These are phyloP conservation scores for Quambalaria eucalypti DNA, from an alignment of 1,284 basidiomycete species.

Conservation along the genomic window DNA sequence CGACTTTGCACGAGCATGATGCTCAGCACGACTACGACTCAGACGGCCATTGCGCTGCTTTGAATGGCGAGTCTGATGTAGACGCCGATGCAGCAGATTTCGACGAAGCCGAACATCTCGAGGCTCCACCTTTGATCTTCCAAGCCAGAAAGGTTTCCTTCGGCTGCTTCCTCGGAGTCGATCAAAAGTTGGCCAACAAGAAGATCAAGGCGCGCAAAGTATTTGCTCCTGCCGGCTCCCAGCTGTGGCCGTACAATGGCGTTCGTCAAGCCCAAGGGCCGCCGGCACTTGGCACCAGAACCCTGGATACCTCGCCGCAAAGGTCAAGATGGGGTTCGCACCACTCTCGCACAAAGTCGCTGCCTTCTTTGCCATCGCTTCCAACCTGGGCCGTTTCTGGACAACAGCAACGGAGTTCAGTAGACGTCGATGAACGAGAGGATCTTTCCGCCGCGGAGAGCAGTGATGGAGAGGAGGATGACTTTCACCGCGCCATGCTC, in stretches of 20 bases:
- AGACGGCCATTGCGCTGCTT: neutral
- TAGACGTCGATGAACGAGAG: neutral
- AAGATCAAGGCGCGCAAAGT: neutral
- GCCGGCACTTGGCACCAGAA: neutral
- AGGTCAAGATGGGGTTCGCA: neutral
- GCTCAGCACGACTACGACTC: neutral
- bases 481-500: constrained; percentile 42
- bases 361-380: neutral
- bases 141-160: neutral
- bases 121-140: neutral
- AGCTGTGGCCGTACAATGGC: neutral
- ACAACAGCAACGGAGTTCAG: neutral
- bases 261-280: neutral
- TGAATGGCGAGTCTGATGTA: neutral
- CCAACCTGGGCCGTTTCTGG: neutral
- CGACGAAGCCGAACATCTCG: neutral
- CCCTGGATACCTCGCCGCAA: no score
- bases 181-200: neutral
- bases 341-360: neutral
- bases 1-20: neutral
- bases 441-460: neutral
- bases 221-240: neutral
- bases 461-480: constrained; percentile 27
- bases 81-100: neutral
- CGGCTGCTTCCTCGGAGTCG: neutral